phyloP scores from a whole-genome alignment of 805 yeast species.

The Kluyveromyces lactis region DNA sequence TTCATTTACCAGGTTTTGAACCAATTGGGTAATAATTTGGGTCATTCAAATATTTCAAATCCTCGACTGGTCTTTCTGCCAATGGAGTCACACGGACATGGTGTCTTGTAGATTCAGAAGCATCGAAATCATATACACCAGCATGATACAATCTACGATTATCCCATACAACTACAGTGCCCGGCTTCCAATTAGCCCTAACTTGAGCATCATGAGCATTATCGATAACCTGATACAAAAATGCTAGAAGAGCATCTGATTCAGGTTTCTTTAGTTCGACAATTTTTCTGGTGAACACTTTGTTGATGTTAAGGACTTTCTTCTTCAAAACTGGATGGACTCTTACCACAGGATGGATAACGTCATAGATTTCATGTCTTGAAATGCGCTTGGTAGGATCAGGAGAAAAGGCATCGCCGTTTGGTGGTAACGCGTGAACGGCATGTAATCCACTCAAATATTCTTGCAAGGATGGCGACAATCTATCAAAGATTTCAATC shows the following conservation, averaged over 20 bases:
- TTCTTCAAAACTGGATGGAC: conserved; percentile 66
- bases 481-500: conserved; percentile 59
- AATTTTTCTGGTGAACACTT: conserved; percentile 53
- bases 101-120: conserved; percentile 53
- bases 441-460: conserved; percentile 55
- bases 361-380: conserved; percentile 54
- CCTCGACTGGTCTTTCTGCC: conserved; percentile 61
- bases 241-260: conserved; percentile 49
- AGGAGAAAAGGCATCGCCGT: neutral
- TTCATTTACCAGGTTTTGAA: too few relatives aligned
- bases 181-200: conserved; percentile 64
- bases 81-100: conserved; percentile 65
- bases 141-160: conserved; percentile 65
- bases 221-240: conserved; percentile 46
- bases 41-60: conserved; percentile 33
- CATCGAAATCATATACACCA: conserved; percentile 63
- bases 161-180: conserved; percentile 71
- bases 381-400: neutral
- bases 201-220: conserved; percentile 51
- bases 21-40: conserved; percentile 7
- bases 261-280: conserved; percentile 69
- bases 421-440: conserved; percentile 43
- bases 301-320: conserved; percentile 50
- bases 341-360: conserved; percentile 60
- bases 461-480: conserved; percentile 56